Conservation (phyloP, 2,329 filamentous ascomycete genomes). For the Magnaporthiopsis incrustans region DNA sequence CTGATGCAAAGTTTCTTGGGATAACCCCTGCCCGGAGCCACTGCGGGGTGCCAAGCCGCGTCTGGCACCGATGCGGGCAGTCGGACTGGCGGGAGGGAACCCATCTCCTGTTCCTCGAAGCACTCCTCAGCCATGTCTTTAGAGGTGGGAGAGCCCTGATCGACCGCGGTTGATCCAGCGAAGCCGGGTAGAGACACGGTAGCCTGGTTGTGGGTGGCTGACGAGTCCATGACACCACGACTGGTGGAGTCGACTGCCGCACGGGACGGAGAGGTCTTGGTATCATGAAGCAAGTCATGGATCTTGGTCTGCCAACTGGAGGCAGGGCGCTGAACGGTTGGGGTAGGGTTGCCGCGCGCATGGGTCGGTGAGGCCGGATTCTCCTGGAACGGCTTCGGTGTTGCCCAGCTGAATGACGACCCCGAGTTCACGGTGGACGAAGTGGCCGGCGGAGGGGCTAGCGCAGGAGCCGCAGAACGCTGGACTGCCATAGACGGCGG, state of each 20-base stretch:
- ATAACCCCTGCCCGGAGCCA: conserved; percentile 27
- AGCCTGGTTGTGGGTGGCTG: conserved; percentile 1
- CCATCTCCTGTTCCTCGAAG: conserved; percentile 75
- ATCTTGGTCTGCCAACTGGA: conserved; percentile 66
- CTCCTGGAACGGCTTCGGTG: conserved; percentile 25
- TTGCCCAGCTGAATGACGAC: conserved; percentile 27
- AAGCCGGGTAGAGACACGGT: conserved; percentile 3
- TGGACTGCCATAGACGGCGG: conserved; percentile 32
- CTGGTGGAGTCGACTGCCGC: conserved; percentile 53
- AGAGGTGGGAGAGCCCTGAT: conserved; percentile 39
- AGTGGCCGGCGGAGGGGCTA: conserved; percentile 12
- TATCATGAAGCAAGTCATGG: conserved; percentile 66
- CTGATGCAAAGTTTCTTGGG: conserved; percentile 1
- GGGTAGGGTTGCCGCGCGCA: conserved; percentile 13
- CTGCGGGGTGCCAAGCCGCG: conserved; percentile 53
- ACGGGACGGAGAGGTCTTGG: conserved; percentile 48
- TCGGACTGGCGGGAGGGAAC: conserved; percentile 63
- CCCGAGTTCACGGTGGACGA: neutral
- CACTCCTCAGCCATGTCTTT: conserved; percentile 71
- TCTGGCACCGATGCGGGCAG: conserved; percentile 57
- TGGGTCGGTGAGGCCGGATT: neutral
- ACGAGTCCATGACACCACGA: conserved; percentile 23
- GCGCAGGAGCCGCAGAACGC: neutral
- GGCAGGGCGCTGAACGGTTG: conserved; percentile 9
- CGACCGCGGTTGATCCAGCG: neutral